Evolutionary conservation across 2,329 filamentous ascomycete genomes (phyloP), one percentile per base, ranked within the genome.

Genomic region (Aspergillus oerlinghausenensis): DNA sequence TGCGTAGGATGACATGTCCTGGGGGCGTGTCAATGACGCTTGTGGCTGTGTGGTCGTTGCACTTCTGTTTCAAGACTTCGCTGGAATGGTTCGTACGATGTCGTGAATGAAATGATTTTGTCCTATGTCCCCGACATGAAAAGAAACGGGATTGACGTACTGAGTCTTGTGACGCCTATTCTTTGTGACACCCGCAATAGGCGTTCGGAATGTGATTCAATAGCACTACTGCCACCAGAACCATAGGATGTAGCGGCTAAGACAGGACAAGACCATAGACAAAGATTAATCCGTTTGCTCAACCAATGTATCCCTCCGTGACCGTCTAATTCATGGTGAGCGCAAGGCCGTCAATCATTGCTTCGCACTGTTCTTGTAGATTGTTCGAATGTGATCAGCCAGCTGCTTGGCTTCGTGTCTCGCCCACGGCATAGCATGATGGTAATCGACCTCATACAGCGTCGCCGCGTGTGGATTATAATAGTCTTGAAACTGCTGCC

Each of bases 371-470:
- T 55, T 51, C 26, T 49, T 43, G 48, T 65, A 57, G 11, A 63
- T 42, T 32, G 55, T 49, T 47, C 57, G 56, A 32, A 66, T 59
- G 32, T 42, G 23, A 2, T 55, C 49, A 1, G 58, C 64, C 56
- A 66, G 48, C 29, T 57, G 51, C 47, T 61, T 43, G 11, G 60
- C 56, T 32, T 66, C 63, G 4, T 60, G 48, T 47, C 55, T 60
- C 9, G 58, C 57, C 64, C 64, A 66, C 19, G 64, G 64, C 64
- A 66, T 66, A 6, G 64, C 64, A 57, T 66, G 64, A 42, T 66
- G 64, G 38, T 66, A 66, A 17, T 65, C 59, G 5, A 65, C 58
- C 52, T 65, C 61, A 28, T 59, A 63, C 19, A 66, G 35, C 32
- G 9, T 52, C 6, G 52, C 35, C 1, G 53, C 52, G 10, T 47